These are phyloP conservation scores for Effrenium voratum DNA, from an alignment of 73 alveolate genomes.

Conservation along the genomic window DNA sequence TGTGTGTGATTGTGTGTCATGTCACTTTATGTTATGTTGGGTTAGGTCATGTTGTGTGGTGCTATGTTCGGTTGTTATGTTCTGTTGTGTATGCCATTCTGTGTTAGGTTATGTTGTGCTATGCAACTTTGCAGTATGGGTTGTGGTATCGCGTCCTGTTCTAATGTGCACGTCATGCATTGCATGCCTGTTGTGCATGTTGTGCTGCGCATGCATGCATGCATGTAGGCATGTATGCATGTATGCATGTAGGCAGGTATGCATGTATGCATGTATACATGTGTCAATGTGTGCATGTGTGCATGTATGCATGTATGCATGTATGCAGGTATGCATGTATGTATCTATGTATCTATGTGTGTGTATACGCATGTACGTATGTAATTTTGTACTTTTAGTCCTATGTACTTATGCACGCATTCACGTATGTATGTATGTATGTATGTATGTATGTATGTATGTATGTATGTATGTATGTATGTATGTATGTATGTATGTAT, in stretches of 20 bases:
- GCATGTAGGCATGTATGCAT: not conserved
- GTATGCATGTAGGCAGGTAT: not conserved
- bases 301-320: not conserved
- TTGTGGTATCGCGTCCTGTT: too few relatives aligned
- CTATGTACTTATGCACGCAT: not conserved
- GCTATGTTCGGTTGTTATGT: too few relatives aligned
- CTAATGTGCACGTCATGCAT: too few relatives aligned
- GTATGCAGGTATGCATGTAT: not conserved
- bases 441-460: not conserved
- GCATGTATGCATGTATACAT: not conserved
- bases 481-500: constrained; percentile 36
- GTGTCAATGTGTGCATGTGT: not conserved
- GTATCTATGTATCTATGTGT: not conserved
- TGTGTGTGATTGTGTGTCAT: too few relatives aligned
- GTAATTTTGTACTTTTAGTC: not conserved
- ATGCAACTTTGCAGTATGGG: too few relatives aligned
- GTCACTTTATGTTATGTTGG: too few relatives aligned
- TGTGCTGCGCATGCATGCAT: too few relatives aligned
- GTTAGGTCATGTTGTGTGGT: too few relatives aligned
- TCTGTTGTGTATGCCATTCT: too few relatives aligned
- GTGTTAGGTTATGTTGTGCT: too few relatives aligned
- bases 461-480: constrained; percentile 7
- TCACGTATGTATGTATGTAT: not conserved
- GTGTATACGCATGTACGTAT: not conserved
- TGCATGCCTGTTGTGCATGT: too few relatives aligned